A percentile compares a stretch with the other conserved stretches of the same genome.
These are phyloP conservation scores for Lepidium didymum DNA, from an alignment of 345 rosid species.

Conservation along the genomic window DNA sequence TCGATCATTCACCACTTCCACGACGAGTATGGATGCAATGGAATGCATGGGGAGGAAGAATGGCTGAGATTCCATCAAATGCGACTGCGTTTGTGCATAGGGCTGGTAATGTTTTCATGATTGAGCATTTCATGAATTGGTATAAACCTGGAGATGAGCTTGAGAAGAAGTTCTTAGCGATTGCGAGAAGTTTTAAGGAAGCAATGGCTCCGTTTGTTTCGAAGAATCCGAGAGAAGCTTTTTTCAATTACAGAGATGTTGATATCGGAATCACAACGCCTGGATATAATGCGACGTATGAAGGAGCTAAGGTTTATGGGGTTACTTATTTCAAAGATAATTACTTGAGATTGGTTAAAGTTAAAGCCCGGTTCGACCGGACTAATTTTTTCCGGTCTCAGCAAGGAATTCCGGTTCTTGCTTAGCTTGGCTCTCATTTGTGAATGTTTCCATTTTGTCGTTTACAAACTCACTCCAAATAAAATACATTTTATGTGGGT, in stretches of 20 bases:
- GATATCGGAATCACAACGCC: constrained; percentile 39
- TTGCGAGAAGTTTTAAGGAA: constrained; percentile 32
- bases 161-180: constrained; percentile 16
- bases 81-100: constrained; percentile 55
- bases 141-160: constrained; percentile 28
- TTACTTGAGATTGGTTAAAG: constrained; percentile 41
- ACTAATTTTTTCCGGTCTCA: constrained; percentile 48
- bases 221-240: constrained; percentile 50
- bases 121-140: constrained; percentile 50
- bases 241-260: constrained; percentile 43
- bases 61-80: constrained; percentile 38
- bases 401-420: constrained; percentile 52
- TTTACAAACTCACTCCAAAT: no score
- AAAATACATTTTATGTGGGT: no score
- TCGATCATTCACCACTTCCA: constrained; percentile 26
- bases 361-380: constrained; percentile 47
- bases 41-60: constrained; percentile 64
- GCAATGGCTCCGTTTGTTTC: constrained; percentile 54
- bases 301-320: constrained; percentile 47
- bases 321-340: constrained; percentile 42
- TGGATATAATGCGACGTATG: constrained; percentile 30
- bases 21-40: constrained; percentile 30
- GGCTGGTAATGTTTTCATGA: constrained; percentile 48
- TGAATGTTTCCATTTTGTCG: background rate
- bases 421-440: background rate